phyloP scores from a whole-genome alignment of 257 asterid species.

The Perilla frutescens region DNA sequence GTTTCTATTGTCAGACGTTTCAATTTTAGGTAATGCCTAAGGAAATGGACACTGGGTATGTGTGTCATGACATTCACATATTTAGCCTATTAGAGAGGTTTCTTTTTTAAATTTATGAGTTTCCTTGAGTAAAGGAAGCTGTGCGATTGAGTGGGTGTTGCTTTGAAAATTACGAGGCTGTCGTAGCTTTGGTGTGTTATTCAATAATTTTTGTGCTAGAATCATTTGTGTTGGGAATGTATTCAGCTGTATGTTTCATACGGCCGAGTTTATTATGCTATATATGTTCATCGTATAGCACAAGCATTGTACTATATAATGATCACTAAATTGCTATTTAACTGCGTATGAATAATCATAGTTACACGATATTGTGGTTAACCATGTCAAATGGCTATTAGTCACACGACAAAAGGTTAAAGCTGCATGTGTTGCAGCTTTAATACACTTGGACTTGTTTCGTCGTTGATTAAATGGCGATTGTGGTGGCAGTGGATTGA shows the following conservation, averaged over 20 bases:
- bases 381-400: constrained; percentile 5
- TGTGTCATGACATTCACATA: not conserved
- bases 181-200: not conserved
- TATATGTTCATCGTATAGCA: not conserved
- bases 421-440: constrained; percentile 4
- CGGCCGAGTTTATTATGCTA: not conserved
- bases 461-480: too few species aligned
- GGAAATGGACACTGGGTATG: not conserved
- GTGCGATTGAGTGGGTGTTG: not conserved
- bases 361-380: not conserved
- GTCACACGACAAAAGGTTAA: constrained; percentile 1
- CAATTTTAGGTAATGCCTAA: constrained; percentile 13
- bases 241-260: not conserved
- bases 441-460: not conserved
- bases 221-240: not conserved
- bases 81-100: constrained; percentile 1
- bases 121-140: not conserved
- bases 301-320: not conserved
- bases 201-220: not conserved
- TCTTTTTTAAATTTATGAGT: not conserved
- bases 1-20: not conserved
- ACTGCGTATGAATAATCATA: not conserved
- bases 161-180: constrained; percentile 1
- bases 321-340: not conserved
- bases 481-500: too few species aligned